phyloP scores from a whole-genome alignment of 2,329 filamentous ascomycete genomes.

The Annulohypoxylon truncatum region DNA sequence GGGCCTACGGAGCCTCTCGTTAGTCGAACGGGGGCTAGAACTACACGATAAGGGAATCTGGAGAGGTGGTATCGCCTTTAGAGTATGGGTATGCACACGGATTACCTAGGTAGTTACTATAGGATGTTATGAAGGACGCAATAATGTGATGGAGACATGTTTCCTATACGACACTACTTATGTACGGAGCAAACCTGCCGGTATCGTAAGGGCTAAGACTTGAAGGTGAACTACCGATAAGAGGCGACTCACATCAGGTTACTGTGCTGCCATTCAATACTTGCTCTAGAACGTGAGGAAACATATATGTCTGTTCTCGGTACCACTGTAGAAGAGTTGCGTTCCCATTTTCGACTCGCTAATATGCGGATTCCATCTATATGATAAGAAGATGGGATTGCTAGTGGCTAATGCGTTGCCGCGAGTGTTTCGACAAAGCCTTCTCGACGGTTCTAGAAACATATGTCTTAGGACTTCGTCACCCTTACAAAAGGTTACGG shows the following conservation, averaged over 20 bases:
- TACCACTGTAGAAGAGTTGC: background rate
- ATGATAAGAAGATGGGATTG: conserved; percentile 16
- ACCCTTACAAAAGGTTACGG: background rate
- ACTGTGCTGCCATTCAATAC: conserved; percentile 2
- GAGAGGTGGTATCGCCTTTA: conserved; percentile 7
- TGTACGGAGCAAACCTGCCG: conserved; percentile 25
- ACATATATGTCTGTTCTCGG: conserved; percentile 3
- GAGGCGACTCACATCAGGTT: conserved; percentile 25
- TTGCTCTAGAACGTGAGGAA: conserved; percentile 10
- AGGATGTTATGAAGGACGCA: conserved; percentile 13
- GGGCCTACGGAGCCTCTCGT: conserved; percentile 6
- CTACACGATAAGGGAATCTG: conserved; percentile 7
- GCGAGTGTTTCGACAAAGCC: conserved; percentile 24
- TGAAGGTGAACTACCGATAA: conserved; percentile 22
- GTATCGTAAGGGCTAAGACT: conserved; percentile 12
- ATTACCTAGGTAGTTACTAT: conserved; percentile 15
- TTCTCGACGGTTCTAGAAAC: conserved; percentile 20
- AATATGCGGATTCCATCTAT: conserved; percentile 11
- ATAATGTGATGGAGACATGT: conserved; percentile 8
- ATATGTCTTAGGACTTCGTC: conserved; percentile 20
- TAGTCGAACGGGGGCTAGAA: conserved; percentile 6
- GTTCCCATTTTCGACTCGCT: background rate
- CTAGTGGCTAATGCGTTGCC: conserved; percentile 21
- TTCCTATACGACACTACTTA: background rate
- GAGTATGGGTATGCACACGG: background rate